phyloP scores from a whole-genome alignment of 768 basidiomycete genomes.

The Ephemerocybe angulata region DNA sequence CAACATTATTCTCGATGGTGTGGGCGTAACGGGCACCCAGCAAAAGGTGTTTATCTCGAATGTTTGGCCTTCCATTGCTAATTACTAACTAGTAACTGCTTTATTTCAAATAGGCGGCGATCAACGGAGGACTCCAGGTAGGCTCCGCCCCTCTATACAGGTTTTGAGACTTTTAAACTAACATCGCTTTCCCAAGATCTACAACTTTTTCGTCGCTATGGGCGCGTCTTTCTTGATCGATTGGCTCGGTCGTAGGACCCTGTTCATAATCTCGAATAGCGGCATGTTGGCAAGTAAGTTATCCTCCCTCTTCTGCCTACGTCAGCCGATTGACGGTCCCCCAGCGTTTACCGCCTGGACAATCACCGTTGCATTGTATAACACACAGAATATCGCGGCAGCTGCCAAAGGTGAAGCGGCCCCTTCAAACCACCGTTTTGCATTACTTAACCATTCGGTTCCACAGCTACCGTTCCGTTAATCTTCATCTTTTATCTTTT shows the following conservation, averaged over 20 bases:
- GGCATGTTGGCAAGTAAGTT: constrained; percentile 51
- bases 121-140: constrained; percentile 63
- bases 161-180: neutral
- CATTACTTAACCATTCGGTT: neutral
- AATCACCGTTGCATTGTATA: constrained; percentile 43
- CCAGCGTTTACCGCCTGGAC: constrained; percentile 60
- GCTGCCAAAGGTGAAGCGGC: constrained; percentile 36
- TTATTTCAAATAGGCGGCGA: constrained; percentile 29
- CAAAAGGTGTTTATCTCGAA: constrained; percentile 33
- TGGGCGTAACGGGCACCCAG: constrained; percentile 52
- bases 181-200: constrained; percentile 35
- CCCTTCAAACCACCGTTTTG: neutral
- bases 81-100: neutral
- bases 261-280: constrained; percentile 62
- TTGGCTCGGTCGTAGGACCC: constrained; percentile 59
- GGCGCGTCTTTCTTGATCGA: constrained; percentile 63
- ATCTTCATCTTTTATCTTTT: constrained; percentile 57
- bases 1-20: constrained; percentile 58
- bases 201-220: constrained; percentile 60
- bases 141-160: neutral
- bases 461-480: constrained; percentile 56
- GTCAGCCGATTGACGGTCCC: constrained; percentile 1
- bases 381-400: constrained; percentile 32
- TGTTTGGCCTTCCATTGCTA: neutral
- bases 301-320: too few species aligned